A percentile compares a stretch with the other conserved stretches of the same genome.
Conservation (phyloP, 805 yeast genomes). For the Wickerhamiella bombiphila region DNA sequence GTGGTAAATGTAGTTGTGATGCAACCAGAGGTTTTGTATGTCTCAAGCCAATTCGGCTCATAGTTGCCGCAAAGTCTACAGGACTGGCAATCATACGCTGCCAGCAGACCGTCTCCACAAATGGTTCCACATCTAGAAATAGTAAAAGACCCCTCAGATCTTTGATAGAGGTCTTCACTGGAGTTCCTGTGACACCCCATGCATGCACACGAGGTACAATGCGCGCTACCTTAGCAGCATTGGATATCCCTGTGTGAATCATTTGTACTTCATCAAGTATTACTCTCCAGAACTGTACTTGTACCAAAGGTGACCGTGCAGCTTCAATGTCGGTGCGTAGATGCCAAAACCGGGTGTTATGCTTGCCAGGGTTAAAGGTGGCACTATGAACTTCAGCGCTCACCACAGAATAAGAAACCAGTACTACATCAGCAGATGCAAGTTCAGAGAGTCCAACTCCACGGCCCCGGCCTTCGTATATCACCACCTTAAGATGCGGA, state of each 20-base stretch:
- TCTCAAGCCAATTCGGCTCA: slow-evolving; percentile 45
- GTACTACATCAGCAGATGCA: slow-evolving; percentile 54
- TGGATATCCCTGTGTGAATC: slow-evolving; percentile 58
- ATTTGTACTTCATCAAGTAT: slow-evolving; percentile 90
- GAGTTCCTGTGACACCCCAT: slow-evolving; percentile 97
- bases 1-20: slow-evolving; percentile 62
- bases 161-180: slow-evolving; percentile 48
- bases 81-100: slow-evolving; percentile 23
- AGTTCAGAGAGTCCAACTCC: slow-evolving; percentile 35
- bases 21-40: slow-evolving; percentile 79
- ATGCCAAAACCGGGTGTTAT: slow-evolving; percentile 21
- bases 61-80: slow-evolving; percentile 36
- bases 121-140: slow-evolving; percentile 57
- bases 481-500: slow-evolving; percentile 44
- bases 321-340: slow-evolving; percentile 8
- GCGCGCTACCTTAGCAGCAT: slow-evolving; percentile 68
- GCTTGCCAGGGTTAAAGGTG: slow-evolving; percentile 42
- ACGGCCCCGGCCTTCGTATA: slow-evolving; percentile 43
- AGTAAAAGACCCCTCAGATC: slow-evolving; percentile 61
- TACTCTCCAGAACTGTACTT: slow-evolving; percentile 78
- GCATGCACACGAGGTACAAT: slow-evolving; percentile 74
- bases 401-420: slow-evolving; percentile 61
- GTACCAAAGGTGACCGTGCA: slow-evolving; percentile 53
- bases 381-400: slow-evolving; percentile 72
- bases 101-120: slow-evolving; percentile 35